phyloP scores from a whole-genome alignment of 352 stramenopile species.

The Pythium monospermum region DNA sequence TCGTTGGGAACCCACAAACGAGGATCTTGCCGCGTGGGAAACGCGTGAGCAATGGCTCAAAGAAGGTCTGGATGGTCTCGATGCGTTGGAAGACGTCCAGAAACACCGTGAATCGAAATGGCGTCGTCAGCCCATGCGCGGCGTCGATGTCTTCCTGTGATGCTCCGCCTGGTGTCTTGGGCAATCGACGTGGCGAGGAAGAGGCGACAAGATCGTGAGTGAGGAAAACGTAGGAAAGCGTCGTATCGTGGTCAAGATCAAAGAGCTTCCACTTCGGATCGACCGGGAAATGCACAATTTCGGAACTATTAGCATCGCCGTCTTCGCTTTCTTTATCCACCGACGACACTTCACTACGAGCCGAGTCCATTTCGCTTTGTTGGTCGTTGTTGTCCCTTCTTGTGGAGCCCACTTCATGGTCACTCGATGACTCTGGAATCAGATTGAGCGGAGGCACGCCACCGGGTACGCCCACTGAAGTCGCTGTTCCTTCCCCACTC shows the following conservation, averaged over 20 bases:
- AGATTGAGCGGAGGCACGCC: too few relatives aligned
- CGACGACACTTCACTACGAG: slow-evolving; percentile 8
- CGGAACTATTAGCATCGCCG: not conserved
- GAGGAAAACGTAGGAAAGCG: slow-evolving; percentile 46
- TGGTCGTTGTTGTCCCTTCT: not conserved
- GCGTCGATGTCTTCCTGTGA: not conserved
- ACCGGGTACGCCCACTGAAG: too few relatives aligned
- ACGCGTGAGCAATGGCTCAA: slow-evolving; percentile 43
- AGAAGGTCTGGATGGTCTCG: slow-evolving; percentile 54
- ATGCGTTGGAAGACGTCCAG: slow-evolving; percentile 62
- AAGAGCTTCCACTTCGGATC: slow-evolving; percentile 39
- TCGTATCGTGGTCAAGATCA: slow-evolving; percentile 37
- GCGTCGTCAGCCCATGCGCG: not conserved
- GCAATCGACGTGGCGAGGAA: not conserved
- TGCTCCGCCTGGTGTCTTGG: slow-evolving; percentile 2
- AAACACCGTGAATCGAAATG: slow-evolving; percentile 61
- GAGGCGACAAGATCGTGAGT: slow-evolving; percentile 22
- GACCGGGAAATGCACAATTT: slow-evolving; percentile 29
- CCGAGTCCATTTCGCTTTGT: not conserved
- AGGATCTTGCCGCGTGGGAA: slow-evolving; percentile 65
- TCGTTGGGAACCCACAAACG: slow-evolving; percentile 50
- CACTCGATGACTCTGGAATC: too few relatives aligned
- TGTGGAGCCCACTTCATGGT: not conserved
- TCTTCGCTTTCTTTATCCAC: not conserved
- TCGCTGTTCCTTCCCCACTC: not conserved